Conservation (phyloP, 2,329 filamentous ascomycete genomes). For the Penicillium sp. region DNA sequence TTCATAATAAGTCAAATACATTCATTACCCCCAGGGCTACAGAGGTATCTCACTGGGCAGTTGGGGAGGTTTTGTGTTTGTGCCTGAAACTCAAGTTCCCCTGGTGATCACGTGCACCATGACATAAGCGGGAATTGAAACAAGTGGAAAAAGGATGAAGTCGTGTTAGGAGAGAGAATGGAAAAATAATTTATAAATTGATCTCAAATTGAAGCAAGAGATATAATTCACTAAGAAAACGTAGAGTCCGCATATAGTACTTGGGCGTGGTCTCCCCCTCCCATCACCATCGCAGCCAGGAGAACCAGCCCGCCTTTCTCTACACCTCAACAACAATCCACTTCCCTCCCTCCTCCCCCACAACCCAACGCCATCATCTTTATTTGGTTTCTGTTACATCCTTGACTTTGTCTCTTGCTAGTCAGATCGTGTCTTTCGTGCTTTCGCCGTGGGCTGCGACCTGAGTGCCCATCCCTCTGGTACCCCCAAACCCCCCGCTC, state of each 20-base stretch:
- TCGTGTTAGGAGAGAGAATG: neutral
- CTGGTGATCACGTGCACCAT: slow-evolving; percentile 6
- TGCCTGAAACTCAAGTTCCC: slow-evolving; percentile 6
- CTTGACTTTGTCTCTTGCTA: neutral
- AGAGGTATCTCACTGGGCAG: neutral
- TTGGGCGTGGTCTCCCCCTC: slow-evolving; percentile 8
- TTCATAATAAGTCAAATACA: neutral
- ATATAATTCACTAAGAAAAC: neutral
- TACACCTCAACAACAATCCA: slow-evolving; percentile 23
- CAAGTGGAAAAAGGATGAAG: slow-evolving; percentile 20
- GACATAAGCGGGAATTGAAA: slow-evolving; percentile 21
- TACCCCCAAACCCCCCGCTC: slow-evolving; percentile 34
- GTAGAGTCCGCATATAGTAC: neutral
- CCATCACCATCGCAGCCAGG: slow-evolving; percentile 28
- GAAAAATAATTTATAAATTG: neutral
- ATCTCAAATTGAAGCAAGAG: neutral
- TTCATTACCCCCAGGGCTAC: neutral
- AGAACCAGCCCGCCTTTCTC: slow-evolving; percentile 26
- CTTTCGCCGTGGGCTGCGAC: slow-evolving; percentile 13
- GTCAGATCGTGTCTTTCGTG: neutral
- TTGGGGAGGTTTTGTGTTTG: neutral
- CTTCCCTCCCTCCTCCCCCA: slow-evolving; percentile 12
- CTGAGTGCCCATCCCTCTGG: slow-evolving; percentile 17
- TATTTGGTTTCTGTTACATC: neutral
- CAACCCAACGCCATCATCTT: slow-evolving; percentile 10